These are phyloP conservation scores for Tolypocladium nubicola DNA, from an alignment of 2,329 filamentous ascomycete species.

Conservation along the genomic window DNA sequence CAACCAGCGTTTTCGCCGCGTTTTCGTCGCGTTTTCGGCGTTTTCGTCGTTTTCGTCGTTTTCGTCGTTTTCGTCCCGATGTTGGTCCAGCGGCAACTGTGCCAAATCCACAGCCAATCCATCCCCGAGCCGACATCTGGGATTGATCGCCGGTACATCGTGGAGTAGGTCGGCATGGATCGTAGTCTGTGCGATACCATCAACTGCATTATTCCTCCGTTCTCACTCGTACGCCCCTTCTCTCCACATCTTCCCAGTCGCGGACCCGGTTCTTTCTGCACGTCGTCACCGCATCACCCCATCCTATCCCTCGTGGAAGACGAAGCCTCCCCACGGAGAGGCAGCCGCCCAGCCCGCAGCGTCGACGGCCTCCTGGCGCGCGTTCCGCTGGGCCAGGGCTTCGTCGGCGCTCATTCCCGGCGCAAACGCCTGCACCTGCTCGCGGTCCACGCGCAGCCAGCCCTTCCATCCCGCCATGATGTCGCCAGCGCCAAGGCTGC, in stretches of 20 bases:
- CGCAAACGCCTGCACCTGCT: conserved; percentile 27
- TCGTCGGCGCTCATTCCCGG: conserved; percentile 30
- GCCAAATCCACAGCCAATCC: background rate
- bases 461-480: conserved; percentile 28
- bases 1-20: background rate
- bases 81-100: background rate
- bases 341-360: conserved; percentile 33
- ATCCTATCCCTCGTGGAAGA: conserved; percentile 18
- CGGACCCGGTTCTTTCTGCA: background rate
- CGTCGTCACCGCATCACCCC: background rate
- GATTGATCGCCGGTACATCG: background rate
- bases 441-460: conserved; percentile 41
- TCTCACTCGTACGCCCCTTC: background rate
- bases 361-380: conserved; percentile 28
- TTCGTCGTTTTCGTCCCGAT: no score
- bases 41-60: no score
- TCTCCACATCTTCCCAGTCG: background rate
- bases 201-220: background rate
- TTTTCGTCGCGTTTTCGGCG: no score
- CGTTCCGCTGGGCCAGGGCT: conserved; percentile 29
- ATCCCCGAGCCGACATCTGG: background rate
- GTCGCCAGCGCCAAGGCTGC: conserved; percentile 17
- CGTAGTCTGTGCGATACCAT: background rate
- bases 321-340: conserved; percentile 40
- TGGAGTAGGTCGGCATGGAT: background rate